Evolutionary conservation across 495 filamentous ascomycete species (phyloP), one percentile per base, ranked within the genome.

Genomic region (Penicillium samsonianum): DNA sequence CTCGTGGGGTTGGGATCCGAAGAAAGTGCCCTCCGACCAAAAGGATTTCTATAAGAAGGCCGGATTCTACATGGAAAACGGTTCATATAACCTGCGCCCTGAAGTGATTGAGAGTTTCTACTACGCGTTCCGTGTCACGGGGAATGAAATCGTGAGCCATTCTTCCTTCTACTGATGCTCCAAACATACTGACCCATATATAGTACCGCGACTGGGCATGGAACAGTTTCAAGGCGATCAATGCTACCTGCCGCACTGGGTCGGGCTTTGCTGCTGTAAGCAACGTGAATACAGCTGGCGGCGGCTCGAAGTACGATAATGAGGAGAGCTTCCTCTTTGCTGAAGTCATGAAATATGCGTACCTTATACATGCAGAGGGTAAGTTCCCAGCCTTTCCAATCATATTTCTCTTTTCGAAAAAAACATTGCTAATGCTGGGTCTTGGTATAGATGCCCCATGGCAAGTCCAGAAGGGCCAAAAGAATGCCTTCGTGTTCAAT

Each of bases 251-350:
- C 58, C 70, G 78, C 25, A 85, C 84, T 0, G 82, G 78, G 2
- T 84, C 82, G 5, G 91, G 91, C 5, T 96, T 85, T 70, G 79
- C 82, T 14, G 79, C 78, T 12, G 71, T 96, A 43, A 60, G 62
- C 0, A 67, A 95, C 67, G 91, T 94, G n/a, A 89, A 90, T 62
- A 65, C 63, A 20, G 42, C 58, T 0, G 75, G 73, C 9, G 91
- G 91, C 4, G 90, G 88, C 5, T 68, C 70, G 5, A 83, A 81
- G 47, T 68, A 71, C 33, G 85, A 95, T 60, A 85, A 86, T 65
- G 87, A 92, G 78, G 91, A 96, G 76, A 92, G 88, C 63, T 96
- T 95, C 76, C 85, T 90, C 73, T 93, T 94, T 67, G 91, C 92
- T 0, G 91, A 96, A 76, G 89, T 92, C 50, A 58, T 95, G 64